Conservation (phyloP, 768 basidiomycete genomes). For the Obba rivulosa region DNA sequence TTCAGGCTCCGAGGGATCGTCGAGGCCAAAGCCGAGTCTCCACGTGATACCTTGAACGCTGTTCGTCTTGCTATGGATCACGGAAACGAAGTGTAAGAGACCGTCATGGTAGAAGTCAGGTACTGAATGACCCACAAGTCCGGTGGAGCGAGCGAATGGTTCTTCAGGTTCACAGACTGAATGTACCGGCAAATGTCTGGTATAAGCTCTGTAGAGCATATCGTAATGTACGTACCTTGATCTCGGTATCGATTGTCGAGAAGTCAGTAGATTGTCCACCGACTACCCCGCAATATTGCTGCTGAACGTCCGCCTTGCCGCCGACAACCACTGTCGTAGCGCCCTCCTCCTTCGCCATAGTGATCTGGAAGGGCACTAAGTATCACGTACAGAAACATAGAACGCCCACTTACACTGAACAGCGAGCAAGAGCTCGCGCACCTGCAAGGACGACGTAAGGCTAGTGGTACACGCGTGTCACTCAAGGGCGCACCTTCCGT, state of each 20-base stretch:
- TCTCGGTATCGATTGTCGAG: slow-evolving; percentile 52
- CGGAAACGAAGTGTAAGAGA: neutral
- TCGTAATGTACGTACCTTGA: slow-evolving; percentile 40
- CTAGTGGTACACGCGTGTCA: slow-evolving; percentile 41
- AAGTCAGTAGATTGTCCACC: slow-evolving; percentile 60
- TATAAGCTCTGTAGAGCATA: neutral
- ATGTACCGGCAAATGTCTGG: neutral
- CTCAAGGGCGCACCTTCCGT: slow-evolving; percentile 41
- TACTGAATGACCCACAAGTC: slow-evolving; percentile 44
- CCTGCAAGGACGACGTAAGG: slow-evolving; percentile 22
- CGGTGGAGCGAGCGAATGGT: slow-evolving; percentile 50
- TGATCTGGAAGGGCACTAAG: slow-evolving; percentile 33
- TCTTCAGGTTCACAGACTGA: slow-evolving; percentile 48
- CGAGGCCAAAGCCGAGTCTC: slow-evolving; percentile 56
- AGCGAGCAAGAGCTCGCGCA: slow-evolving; percentile 24
- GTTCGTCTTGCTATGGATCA: slow-evolving; percentile 41
- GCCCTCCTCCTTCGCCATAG: slow-evolving; percentile 55
- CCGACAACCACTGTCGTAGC: slow-evolving; percentile 54
- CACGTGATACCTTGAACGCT: slow-evolving; percentile 60
- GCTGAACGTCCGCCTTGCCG: slow-evolving; percentile 39
- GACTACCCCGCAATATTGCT: slow-evolving; percentile 58
- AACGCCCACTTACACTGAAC: slow-evolving; percentile 21
- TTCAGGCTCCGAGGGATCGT: slow-evolving; percentile 48
- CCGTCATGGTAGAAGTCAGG: neutral
- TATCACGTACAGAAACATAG: neutral